phyloP scores from a whole-genome alignment of 2,329 filamentous ascomycete genomes.

The Ceratocystis eucalypticola region DNA sequence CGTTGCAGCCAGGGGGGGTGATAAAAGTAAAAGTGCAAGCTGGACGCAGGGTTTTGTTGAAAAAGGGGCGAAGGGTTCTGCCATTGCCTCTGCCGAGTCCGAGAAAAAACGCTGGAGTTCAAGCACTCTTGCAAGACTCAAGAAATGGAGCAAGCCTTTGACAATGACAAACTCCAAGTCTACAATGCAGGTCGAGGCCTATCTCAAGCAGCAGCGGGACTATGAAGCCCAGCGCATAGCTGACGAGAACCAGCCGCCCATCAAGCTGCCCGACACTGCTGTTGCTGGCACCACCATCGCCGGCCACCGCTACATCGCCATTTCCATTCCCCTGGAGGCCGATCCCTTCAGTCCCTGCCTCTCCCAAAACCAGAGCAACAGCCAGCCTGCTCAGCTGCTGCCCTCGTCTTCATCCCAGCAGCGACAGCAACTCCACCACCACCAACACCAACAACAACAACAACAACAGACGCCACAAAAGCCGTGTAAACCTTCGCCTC shows the following conservation, averaged over 20 bases:
- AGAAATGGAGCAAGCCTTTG: constrained; percentile 14
- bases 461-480: constrained; percentile 1
- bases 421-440: constrained; percentile 1
- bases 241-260: constrained; percentile 22
- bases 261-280: constrained; percentile 41
- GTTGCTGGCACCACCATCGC: constrained; percentile 40
- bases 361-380: background rate
- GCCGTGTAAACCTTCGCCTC: background rate
- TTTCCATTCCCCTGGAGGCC: constrained; percentile 43
- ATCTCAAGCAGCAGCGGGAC: constrained; percentile 12
- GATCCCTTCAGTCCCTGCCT: constrained; percentile 29
- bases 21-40: constrained; percentile 10
- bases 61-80: constrained; percentile 3
- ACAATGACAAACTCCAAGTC: constrained; percentile 10
- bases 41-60: constrained; percentile 8
- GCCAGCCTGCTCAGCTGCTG: background rate
- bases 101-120: constrained; percentile 19
- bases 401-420: constrained; percentile 6
- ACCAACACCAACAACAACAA: constrained; percentile 4
- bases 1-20: background rate
- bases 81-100: background rate
- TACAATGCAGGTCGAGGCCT: constrained; percentile 15
- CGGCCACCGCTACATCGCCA: constrained; percentile 46
- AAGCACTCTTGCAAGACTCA: constrained; percentile 10
- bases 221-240: constrained; percentile 22